Base-by-base conservation (phyloP, 2,329 filamentous ascomycete genomes). In the Microdochium trichocladiopsis region DNA sequence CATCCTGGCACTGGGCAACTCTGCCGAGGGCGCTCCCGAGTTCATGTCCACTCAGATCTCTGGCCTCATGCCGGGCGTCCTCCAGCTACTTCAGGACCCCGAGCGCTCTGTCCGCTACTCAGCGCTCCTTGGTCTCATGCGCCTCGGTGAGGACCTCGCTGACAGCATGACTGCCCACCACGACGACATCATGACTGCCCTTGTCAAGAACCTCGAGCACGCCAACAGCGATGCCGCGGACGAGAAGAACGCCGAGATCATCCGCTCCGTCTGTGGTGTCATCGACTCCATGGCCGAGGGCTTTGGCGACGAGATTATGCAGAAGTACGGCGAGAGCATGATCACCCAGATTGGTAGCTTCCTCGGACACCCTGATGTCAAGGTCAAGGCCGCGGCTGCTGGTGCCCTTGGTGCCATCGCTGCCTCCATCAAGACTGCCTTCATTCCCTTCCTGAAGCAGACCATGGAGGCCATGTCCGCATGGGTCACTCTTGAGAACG, bases 21-120 rank as follows among this genome's bases (percentile, higher is more conserved):
- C 90, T 61, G 93, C 96, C 51, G 94, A 97, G 76, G 94, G 94
- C 61, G 93, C 94, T 25, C 94, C 94, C 16, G 94, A 99, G 69
- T 99, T 97, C 72, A 91, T 97, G 64, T 90, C 90, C 57, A 96
- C 92, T 21, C 94, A 99, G 72, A 82, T 97, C 56, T 80, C 87
- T 63, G 82, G 87, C 58, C 87, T 97, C 59, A 83, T 97, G 68
- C 94, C 94, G 49, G 79, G 89, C 60, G 84, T 97, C 54, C 78
- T 96, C 53, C 84, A 83, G 63, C 80, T 97, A 9, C 82, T 99
- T 37, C 80, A 90, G 65, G 94, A 99, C 66, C 76, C 82, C n/a
- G 88, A 95, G 59, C 79, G 84, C 60, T 84, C 85, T 61, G 94
- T 99, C 53, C 85, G 94, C 55, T 88, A 91, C 67, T 90, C 93